Percentiles rank a stretch among this genome's conserved stretches.
These are phyloP conservation scores for Penicillium sp. DNA, from an alignment of 2,329 filamentous ascomycete species.

Conservation along the genomic window DNA sequence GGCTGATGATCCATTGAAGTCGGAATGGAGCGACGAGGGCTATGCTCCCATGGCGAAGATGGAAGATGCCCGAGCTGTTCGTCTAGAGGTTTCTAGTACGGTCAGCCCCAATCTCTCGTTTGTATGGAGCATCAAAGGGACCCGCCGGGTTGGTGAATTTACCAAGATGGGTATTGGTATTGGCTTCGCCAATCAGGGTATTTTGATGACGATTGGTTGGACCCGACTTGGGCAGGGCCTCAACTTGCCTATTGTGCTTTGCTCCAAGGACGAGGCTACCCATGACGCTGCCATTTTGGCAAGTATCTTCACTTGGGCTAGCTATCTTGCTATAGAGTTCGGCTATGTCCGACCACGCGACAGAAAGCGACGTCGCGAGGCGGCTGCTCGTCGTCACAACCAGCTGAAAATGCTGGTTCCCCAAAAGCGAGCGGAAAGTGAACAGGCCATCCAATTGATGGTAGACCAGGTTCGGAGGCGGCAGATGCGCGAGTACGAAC, in stretches of 20 bases:
- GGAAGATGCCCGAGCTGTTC: slow-evolving; percentile 40
- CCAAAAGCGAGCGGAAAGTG: slow-evolving; percentile 45
- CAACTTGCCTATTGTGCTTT: slow-evolving; percentile 47
- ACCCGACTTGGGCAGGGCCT: slow-evolving; percentile 49
- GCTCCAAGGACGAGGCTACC: slow-evolving; percentile 42
- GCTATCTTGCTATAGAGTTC: slow-evolving; percentile 51
- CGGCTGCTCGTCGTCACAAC: slow-evolving; percentile 44
- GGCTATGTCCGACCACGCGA: slow-evolving; percentile 48
- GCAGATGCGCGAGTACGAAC: slow-evolving; percentile 43
- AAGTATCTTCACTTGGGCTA: slow-evolving; percentile 46
- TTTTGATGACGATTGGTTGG: slow-evolving; percentile 50
- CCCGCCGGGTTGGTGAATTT: slow-evolving; percentile 45
- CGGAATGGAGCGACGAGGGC: slow-evolving; percentile 51
- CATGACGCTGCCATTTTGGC: slow-evolving; percentile 44
- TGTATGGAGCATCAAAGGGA: slow-evolving; percentile 45
- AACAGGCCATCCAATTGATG: slow-evolving; percentile 50
- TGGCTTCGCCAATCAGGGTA: slow-evolving; percentile 44
- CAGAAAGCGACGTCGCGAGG: slow-evolving; percentile 42
- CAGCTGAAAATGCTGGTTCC: slow-evolving; percentile 45
- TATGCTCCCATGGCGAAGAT: slow-evolving; percentile 42
- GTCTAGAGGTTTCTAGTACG: slow-evolving; percentile 41
- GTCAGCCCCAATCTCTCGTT: slow-evolving; percentile 39
- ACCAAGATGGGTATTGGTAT: slow-evolving; percentile 49
- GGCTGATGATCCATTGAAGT: slow-evolving; percentile 40
- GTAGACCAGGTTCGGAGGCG: slow-evolving; percentile 46